A percentile compares a stretch with the other conserved stretches of the same genome.
phyloP scores from a whole-genome alignment of 2,329 filamentous ascomycete genomes.

The Alternaria angustiovoidea region DNA sequence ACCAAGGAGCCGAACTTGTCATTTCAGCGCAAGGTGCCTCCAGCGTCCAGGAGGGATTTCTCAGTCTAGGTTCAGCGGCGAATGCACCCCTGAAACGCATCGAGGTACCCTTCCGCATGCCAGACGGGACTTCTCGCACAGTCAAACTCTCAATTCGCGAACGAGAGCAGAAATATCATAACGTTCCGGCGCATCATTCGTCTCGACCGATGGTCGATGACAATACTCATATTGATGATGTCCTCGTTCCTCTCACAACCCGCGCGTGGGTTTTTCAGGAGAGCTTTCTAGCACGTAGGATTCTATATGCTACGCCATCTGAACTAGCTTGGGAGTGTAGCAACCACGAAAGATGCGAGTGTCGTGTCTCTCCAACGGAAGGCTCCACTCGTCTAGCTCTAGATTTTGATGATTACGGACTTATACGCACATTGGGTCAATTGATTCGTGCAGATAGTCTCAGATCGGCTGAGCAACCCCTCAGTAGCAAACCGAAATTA shows the following conservation, averaged over 20 bases:
- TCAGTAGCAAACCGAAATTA: not conserved
- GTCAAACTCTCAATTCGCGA: conserved; percentile 1
- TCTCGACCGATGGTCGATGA: not conserved
- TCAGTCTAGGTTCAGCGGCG: not conserved
- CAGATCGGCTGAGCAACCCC: not conserved
- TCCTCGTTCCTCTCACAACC: not conserved
- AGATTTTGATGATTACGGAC: not conserved
- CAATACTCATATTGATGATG: not conserved
- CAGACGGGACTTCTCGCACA: not conserved
- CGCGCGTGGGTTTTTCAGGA: conserved; percentile 7
- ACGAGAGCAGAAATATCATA: not conserved
- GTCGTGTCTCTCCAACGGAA: not conserved
- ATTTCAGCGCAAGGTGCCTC: conserved; percentile 6
- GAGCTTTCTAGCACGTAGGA: not conserved
- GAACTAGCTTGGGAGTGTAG: conserved; percentile 4
- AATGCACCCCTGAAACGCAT: not conserved
- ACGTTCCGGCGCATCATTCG: not conserved
- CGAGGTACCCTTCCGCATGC: not conserved
- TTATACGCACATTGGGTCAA: not conserved
- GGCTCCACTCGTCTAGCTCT: rapidly evolving
- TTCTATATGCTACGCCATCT: conserved; percentile 9
- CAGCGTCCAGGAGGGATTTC: not conserved
- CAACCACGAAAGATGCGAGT: not conserved
- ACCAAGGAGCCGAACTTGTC: not conserved
- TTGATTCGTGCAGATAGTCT: not conserved